phyloP scores from a whole-genome alignment of 345 rosid genomes.

The Arabidopsis arenosa region DNA sequence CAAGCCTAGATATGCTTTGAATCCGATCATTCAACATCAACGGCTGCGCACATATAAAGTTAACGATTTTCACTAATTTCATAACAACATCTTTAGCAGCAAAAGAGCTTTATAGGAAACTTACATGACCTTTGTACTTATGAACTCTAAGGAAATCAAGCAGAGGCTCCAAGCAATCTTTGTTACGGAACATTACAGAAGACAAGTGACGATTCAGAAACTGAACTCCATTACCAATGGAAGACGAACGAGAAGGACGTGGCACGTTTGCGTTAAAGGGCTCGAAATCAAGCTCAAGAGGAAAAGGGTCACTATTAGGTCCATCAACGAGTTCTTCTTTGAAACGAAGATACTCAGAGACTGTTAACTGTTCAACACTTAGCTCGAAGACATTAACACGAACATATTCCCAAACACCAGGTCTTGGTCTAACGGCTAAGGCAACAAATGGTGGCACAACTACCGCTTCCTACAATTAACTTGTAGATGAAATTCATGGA shows the following conservation, averaged over 20 bases:
- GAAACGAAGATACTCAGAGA: conserved; percentile 84
- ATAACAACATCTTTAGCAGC: background rate
- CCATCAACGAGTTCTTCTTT: conserved; percentile 94
- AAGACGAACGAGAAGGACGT: conserved; percentile 88
- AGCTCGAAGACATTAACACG: conserved; percentile 88
- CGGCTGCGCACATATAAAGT: conserved; percentile 49
- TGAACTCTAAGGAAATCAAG: conserved; percentile 84
- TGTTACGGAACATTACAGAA: conserved; percentile 89
- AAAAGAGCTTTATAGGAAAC: conserved; percentile 28
- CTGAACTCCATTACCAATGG: conserved; percentile 98
- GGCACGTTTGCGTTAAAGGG: conserved; percentile 92
- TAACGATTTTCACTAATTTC: background rate
- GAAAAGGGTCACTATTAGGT: conserved; percentile 50
- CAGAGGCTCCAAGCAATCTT: conserved; percentile 89
- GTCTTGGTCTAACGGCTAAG: conserved; percentile 93
- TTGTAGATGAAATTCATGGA: too few relatives aligned
- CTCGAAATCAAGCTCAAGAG: conserved; percentile 97
- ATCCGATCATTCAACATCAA: conserved; percentile 96
- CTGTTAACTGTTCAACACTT: conserved; percentile 79
- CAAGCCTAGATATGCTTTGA: conserved; percentile 66
- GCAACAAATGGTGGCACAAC: conserved; percentile 94
- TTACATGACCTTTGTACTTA: conserved; percentile 89
- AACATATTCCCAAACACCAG: conserved; percentile 98
- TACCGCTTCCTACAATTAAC: conserved; percentile 75
- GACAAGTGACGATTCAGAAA: conserved; percentile 98